Conservation (phyloP, 306 rosid species). For the Casuarina cunninghamiana region DNA sequence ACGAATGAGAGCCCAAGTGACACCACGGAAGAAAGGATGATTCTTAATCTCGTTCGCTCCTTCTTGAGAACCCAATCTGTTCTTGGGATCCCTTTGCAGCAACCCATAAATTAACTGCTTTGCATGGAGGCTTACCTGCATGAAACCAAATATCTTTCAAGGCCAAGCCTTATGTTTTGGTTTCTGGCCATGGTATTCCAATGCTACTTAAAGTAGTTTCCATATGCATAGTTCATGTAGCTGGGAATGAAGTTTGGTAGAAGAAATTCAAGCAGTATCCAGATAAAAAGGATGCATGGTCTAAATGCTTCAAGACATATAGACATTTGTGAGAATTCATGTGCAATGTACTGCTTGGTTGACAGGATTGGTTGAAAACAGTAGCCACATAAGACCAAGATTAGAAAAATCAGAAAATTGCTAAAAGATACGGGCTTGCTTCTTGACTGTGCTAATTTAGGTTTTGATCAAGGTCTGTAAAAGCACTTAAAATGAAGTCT, state of each 20-base stretch:
- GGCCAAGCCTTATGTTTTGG: constrained; percentile 1
- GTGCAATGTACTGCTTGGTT: not conserved
- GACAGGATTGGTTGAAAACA: not conserved
- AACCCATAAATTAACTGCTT: constrained; percentile 77
- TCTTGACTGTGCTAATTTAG: not conserved
- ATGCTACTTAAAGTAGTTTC: not conserved
- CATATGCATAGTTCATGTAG: not conserved
- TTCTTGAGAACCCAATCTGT: constrained; percentile 76
- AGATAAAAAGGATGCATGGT: not conserved
- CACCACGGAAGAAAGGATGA: constrained; percentile 75
- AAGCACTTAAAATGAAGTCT: not conserved
- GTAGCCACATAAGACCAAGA: not conserved
- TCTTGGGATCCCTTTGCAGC: constrained; percentile 78
- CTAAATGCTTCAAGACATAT: not conserved
- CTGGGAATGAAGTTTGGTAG: not conserved
- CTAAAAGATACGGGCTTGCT: not conserved
- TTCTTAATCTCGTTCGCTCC: constrained; percentile 86
- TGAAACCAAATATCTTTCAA: constrained; percentile 14
- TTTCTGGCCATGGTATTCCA: not conserved
- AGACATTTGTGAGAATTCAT: not conserved
- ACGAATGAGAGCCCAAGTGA: constrained; percentile 95
- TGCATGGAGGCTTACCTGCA: constrained; percentile 78
- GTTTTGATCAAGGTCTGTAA: not conserved
- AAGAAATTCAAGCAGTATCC: not conserved
- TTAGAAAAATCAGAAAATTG: not conserved